A percentile compares a stretch with the other conserved stretches of the same genome.
These are phyloP conservation scores for Cryptococcus amylolentus DNA, from an alignment of 1,284 basidiomycete genomes.

Conservation along the genomic window DNA sequence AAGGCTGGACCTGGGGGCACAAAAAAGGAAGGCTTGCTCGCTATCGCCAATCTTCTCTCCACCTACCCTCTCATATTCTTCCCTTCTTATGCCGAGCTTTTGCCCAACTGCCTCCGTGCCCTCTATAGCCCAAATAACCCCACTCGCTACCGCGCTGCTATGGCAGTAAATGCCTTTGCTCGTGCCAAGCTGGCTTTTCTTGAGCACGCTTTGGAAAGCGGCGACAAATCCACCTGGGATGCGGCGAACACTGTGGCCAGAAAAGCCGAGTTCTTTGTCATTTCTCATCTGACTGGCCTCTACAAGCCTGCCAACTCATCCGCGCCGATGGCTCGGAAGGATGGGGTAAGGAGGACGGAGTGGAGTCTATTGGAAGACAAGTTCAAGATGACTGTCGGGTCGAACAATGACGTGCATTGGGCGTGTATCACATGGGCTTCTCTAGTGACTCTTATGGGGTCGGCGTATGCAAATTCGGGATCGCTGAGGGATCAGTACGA, in stretches of 20 bases:
- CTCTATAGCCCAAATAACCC: constrained; percentile 15
- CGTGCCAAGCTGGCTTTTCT: constrained; percentile 27
- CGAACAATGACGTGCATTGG: constrained; percentile 38
- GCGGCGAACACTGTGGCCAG: constrained; percentile 15
- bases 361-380: constrained; percentile 29
- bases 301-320: constrained; percentile 11
- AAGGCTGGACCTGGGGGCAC: constrained; percentile 27
- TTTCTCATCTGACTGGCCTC: constrained; percentile 25
- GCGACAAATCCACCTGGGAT: constrained; percentile 21
- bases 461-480: constrained; percentile 33
- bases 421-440: constrained; percentile 45
- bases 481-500: constrained; percentile 27
- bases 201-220: constrained; percentile 9
- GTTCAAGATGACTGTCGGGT: constrained; percentile 36
- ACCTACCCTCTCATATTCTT: constrained; percentile 42
- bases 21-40: constrained; percentile 39
- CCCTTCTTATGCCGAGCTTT: constrained; percentile 30
- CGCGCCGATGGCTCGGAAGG: constrained; percentile 15
- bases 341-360: constrained; percentile 36
- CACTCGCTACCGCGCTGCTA: constrained; percentile 30
- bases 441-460: constrained; percentile 44
- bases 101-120: constrained; percentile 30
- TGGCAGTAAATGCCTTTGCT: constrained; percentile 32
- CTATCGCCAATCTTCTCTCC: constrained; percentile 35
- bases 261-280: constrained; percentile 28